Percentiles rank a stretch among this genome's conserved stretches.
Conservation (phyloP, 2,329 filamentous ascomycete species). For the Colletotrichum tropicicola region DNA sequence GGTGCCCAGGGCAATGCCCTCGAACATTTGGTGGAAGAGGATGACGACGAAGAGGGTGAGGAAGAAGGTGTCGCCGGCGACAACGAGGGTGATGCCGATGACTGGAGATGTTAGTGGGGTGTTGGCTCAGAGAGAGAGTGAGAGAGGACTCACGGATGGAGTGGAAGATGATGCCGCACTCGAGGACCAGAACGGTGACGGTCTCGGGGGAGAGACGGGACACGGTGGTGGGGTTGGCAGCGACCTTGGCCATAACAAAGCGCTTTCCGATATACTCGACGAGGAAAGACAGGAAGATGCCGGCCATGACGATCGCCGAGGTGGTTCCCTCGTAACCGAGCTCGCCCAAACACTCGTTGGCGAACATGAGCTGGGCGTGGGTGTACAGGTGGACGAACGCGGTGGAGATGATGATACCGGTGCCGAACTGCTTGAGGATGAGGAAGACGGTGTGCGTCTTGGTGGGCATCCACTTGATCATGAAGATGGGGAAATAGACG, state of each 20-base stretch:
- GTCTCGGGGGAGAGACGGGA: slow-evolving; percentile 52
- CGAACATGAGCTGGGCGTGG: slow-evolving; percentile 78
- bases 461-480: slow-evolving; percentile 64
- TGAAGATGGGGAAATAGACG: slow-evolving; percentile 62
- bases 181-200: slow-evolving; percentile 73
- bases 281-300: slow-evolving; percentile 76
- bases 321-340: slow-evolving; percentile 75
- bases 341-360: slow-evolving; percentile 72
- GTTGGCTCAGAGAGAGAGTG: neutral
- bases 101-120: slow-evolving; percentile 48
- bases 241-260: slow-evolving; percentile 50
- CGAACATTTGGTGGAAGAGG: slow-evolving; percentile 82
- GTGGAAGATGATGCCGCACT: slow-evolving; percentile 80
- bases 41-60: slow-evolving; percentile 72
- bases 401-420: slow-evolving; percentile 76
- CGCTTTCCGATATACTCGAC: slow-evolving; percentile 75
- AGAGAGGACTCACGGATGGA: slow-evolving; percentile 63
- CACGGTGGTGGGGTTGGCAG: slow-evolving; percentile 34
- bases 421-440: slow-evolving; percentile 77
- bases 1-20: slow-evolving; percentile 77
- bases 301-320: slow-evolving; percentile 77
- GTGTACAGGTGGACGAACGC: slow-evolving; percentile 78
- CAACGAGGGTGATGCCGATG: slow-evolving; percentile 71
- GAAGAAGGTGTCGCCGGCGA: slow-evolving; percentile 65
- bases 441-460: slow-evolving; percentile 62